Percentiles rank a stretch among this genome's conserved stretches.
These are phyloP conservation scores for Bertia moriformis DNA, from an alignment of 2,329 filamentous ascomycete species.

Conservation along the genomic window DNA sequence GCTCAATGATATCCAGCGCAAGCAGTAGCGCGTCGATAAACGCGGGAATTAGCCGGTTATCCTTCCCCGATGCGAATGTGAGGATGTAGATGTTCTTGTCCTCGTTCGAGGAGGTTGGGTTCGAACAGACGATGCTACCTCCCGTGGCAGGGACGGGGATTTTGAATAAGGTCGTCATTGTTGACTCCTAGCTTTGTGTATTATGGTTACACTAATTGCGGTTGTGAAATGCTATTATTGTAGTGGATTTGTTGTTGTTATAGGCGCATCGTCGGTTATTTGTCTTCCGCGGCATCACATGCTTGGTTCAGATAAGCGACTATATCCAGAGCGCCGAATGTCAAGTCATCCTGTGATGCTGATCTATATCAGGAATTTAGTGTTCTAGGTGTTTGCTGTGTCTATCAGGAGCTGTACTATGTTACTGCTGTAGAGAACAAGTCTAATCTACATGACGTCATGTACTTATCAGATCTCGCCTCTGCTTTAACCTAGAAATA, in stretches of 20 bases:
- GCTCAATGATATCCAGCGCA: slow-evolving; percentile 63
- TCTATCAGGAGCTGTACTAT: no score
- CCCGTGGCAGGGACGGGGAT: slow-evolving; percentile 37
- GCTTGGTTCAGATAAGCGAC: no score
- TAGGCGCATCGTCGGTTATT: neutral
- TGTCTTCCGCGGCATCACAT: neutral
- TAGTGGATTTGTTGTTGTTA: neutral
- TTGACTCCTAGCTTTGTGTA: no score
- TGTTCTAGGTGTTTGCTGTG: no score
- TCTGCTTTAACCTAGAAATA: no score
- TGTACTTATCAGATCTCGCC: no score
- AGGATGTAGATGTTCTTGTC: slow-evolving; percentile 48
- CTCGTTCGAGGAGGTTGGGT: slow-evolving; percentile 26
- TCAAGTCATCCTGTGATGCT: no score
- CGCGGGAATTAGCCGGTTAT: slow-evolving; percentile 60
- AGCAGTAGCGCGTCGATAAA: slow-evolving; percentile 55
- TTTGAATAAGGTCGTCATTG: slow-evolving; percentile 34
- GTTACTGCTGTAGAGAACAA: no score
- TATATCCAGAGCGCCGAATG: no score
- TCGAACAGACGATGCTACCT: slow-evolving; percentile 47
- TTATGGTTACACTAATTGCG: neutral
- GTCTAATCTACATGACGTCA: no score
- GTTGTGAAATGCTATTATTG: neutral
- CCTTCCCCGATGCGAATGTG: slow-evolving; percentile 54
- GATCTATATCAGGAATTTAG: no score